Conservation (phyloP, 2,329 filamentous ascomycete species). For the Colletotrichum siamense region DNA sequence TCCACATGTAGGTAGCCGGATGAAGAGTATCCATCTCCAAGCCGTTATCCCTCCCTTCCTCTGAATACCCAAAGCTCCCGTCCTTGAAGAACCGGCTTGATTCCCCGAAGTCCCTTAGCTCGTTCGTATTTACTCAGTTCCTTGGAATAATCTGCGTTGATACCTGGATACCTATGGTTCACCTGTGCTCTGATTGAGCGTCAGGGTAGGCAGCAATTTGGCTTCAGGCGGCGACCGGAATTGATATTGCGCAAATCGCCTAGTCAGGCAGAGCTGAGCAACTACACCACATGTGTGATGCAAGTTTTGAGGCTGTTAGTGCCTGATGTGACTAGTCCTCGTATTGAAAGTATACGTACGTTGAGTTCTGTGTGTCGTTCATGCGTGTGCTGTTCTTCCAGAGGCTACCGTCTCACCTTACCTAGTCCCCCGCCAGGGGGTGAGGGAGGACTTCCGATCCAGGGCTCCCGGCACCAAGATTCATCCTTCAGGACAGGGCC, state of each 20-base stretch:
- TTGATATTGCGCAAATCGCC: neutral
- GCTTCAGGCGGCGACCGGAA: neutral
- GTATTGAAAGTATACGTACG: neutral
- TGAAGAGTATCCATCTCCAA: neutral
- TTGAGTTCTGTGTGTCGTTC: neutral
- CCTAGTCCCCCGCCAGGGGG: neutral
- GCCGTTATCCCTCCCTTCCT: neutral
- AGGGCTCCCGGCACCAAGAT: neutral
- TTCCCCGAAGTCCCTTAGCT: neutral
- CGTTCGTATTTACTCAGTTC: neutral
- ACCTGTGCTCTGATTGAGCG: neutral
- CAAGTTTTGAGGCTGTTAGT: neutral
- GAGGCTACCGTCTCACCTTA: neutral
- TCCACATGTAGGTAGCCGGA: neutral
- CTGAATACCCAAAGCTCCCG: neutral
- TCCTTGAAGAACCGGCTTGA: neutral
- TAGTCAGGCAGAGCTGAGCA: neutral
- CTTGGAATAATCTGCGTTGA: neutral
- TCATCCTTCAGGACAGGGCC: neutral
- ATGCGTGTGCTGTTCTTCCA: neutral
- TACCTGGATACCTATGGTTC: neutral
- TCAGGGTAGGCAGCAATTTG: neutral
- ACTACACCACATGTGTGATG: neutral
- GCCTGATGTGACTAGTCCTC: neutral
- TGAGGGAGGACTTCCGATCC: neutral